These are phyloP conservation scores for Chondrus crispus DNA, from an alignment of 23 red algal genomes.

Conservation along the genomic window DNA sequence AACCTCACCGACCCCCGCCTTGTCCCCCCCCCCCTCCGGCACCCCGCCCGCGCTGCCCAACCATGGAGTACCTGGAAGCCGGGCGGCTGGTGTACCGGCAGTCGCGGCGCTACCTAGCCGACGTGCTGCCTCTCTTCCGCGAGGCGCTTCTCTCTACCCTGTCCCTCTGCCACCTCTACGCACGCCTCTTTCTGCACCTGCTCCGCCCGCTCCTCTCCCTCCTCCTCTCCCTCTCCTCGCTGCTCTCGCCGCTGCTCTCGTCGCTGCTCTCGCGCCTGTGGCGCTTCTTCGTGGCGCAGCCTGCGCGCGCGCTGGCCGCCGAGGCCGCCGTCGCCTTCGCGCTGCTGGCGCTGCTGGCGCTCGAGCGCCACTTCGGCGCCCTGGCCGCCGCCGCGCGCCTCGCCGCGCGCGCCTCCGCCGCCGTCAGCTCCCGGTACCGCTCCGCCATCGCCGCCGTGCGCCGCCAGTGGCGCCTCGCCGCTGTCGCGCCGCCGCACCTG, in stretches of 20 bases:
- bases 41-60: background rate
- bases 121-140: constrained; percentile 19
- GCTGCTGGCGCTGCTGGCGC: background rate
- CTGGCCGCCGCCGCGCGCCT: background rate
- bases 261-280: background rate
- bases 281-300: constrained; percentile 10
- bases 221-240: background rate
- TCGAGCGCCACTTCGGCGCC: constrained; percentile 39
- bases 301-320: constrained; percentile 4
- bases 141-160: constrained; percentile 6
- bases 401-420: background rate
- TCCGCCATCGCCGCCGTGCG: background rate
- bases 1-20: no score
- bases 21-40: no score
- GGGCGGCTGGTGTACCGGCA: background rate
- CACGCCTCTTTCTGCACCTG: background rate
- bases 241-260: background rate
- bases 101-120: background rate
- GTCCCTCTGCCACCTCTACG: background rate
- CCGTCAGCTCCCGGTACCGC: background rate
- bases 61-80: constrained; percentile 39
- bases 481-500: constrained; percentile 13
- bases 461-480: constrained; percentile 29
- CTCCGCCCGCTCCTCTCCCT: constrained; percentile 1
- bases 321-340: constrained; percentile 16